Conservation (phyloP, 2,329 filamentous ascomycete genomes). For the Didymella pinodella region DNA sequence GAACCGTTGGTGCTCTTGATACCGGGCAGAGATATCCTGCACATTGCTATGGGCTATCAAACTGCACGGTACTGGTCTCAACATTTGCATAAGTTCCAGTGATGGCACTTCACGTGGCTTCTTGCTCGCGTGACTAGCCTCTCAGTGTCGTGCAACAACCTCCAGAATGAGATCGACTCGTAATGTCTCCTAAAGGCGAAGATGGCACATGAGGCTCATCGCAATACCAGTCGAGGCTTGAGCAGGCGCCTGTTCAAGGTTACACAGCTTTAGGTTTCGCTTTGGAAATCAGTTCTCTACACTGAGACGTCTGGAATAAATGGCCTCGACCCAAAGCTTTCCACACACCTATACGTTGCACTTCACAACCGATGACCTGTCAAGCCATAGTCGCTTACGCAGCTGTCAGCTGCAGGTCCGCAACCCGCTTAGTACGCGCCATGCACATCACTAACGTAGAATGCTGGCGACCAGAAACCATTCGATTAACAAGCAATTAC, state of each 20-base stretch:
- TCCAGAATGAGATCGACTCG: slow-evolving; percentile 4
- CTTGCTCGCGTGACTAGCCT: slow-evolving; percentile 5
- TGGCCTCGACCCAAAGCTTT: slow-evolving; percentile 1
- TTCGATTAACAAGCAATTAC: slow-evolving; percentile 35
- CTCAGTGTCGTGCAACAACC: slow-evolving; percentile 3
- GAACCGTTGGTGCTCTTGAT: neutral
- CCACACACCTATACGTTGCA: slow-evolving; percentile 4
- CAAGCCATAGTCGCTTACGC: slow-evolving; percentile 13
- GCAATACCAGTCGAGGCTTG: slow-evolving; percentile 1
- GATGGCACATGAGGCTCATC: slow-evolving; percentile 11
- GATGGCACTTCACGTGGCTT: neutral
- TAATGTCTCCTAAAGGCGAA: neutral
- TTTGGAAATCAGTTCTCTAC: neutral
- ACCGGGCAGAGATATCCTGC: slow-evolving; percentile 5
- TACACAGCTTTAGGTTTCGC: slow-evolving; percentile 17
- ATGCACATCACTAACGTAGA: slow-evolving; percentile 13
- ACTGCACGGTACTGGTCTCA: neutral
- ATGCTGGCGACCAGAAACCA: slow-evolving; percentile 8
- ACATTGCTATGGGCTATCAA: slow-evolving; percentile 5
- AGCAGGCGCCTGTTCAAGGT: slow-evolving; percentile 1
- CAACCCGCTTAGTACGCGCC: slow-evolving; percentile 23
- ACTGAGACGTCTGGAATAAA: neutral
- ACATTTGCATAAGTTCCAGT: neutral
- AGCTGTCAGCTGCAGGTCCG: slow-evolving; percentile 41
- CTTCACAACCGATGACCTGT: slow-evolving; percentile 13